phyloP scores from a whole-genome alignment of 768 basidiomycete genomes.

The Boletus rubroflammeus region DNA sequence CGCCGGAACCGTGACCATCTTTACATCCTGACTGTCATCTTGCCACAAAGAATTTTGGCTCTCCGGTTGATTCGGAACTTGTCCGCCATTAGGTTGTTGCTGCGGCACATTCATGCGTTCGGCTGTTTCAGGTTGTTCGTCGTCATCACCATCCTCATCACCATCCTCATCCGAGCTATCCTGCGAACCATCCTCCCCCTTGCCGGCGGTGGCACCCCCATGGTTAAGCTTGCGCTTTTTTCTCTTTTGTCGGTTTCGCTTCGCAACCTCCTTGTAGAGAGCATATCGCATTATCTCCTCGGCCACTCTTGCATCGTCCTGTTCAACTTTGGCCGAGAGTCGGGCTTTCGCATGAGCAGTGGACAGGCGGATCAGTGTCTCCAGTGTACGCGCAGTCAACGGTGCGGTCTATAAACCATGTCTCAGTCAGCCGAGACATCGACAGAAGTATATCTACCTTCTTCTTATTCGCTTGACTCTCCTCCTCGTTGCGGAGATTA shows the following conservation, averaged over 20 bases:
- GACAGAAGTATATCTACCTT: conserved; percentile 44
- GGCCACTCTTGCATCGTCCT: conserved; percentile 82
- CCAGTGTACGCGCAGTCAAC: conserved; percentile 95
- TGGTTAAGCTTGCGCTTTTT: conserved; percentile 87
- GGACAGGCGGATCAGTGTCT: conserved; percentile 95
- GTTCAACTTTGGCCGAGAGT: conserved; percentile 79
- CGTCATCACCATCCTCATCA: conserved; percentile 45
- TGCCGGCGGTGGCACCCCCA: conserved; percentile 51
- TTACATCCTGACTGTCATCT: conserved; percentile 62
- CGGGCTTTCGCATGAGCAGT: conserved; percentile 98
- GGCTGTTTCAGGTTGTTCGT: conserved; percentile 33
- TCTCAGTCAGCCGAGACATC: conserved; percentile 7
- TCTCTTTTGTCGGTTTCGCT: conserved; percentile 57
- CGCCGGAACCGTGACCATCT: conserved; percentile 52
- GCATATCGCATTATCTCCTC: conserved; percentile 97
- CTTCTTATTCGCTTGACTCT: conserved; percentile 79
- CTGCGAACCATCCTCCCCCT: conserved; percentile 47
- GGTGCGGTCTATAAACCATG: conserved; percentile 75
- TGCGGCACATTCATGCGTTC: conserved; percentile 52
- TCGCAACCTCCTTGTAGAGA: conserved; percentile 94
- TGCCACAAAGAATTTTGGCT: conserved; percentile 62
- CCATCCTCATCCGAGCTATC: conserved; percentile 34
- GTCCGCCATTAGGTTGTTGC: conserved; percentile 22
- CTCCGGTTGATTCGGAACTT: conserved; percentile 26
- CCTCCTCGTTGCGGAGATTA: conserved; percentile 85